phyloP scores from a whole-genome alignment of 2,329 filamentous ascomycete genomes.

The Botrytis hyacinthi region DNA sequence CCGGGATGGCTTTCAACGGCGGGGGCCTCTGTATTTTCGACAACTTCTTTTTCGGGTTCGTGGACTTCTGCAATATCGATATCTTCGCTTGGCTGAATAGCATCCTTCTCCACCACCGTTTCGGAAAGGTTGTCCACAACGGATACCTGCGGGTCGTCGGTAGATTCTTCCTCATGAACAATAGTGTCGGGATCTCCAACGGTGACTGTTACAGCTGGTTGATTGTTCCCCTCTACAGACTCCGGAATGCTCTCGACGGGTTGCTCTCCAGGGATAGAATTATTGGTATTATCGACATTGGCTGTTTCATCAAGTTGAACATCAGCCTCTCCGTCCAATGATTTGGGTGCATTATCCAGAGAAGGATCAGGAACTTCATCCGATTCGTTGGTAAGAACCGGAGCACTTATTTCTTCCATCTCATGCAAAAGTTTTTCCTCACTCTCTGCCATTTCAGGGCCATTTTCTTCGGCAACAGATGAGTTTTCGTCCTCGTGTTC shows the following conservation, averaged over 20 bases:
- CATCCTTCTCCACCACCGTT: neutral
- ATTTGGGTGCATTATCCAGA: neutral
- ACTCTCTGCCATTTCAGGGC: neutral
- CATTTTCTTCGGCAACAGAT: neutral
- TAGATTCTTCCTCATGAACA: neutral
- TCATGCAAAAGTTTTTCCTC: neutral
- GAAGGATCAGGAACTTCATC: neutral
- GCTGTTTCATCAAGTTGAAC: neutral
- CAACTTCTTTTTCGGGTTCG: neutral
- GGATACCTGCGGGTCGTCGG: neutral
- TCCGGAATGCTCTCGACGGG: neutral
- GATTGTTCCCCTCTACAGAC: neutral
- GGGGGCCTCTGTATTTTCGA: neutral
- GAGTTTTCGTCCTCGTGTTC: neutral
- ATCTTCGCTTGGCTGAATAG: neutral
- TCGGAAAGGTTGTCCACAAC: neutral
- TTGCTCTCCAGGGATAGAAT: neutral
- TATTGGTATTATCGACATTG: neutral
- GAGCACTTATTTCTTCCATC: neutral
- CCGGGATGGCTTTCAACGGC: neutral
- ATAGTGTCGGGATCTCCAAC: neutral
- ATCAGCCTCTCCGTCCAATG: neutral
- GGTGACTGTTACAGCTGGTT: neutral
- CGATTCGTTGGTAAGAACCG: neutral
- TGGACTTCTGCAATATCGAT: neutral